Evolutionary conservation across 2,329 filamentous ascomycete genomes (phyloP), one percentile per base, ranked within the genome.

Genomic region (Sporothrix pallida): DNA sequence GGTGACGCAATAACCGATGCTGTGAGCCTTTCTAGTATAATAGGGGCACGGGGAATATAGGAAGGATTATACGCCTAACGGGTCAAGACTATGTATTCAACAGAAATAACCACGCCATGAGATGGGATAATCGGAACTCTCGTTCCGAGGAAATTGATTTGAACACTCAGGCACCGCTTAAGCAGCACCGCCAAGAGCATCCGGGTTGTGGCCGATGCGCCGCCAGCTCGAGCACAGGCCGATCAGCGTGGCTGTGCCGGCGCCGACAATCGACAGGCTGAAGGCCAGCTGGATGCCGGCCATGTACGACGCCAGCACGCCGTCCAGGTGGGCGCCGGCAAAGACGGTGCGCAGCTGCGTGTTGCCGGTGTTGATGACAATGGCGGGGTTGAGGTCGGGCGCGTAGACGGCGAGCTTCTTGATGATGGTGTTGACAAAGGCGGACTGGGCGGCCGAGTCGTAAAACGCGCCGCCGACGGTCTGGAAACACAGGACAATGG

Each of bases 281-380:
- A 77, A 76, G 1, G 79, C 77, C 0, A 81, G 78, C 62, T 80
- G 77, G 54, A 77, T 68, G 0, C 77, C 86, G 74, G 85, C 80
- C 72, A 86, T 90, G 80, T 92, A 92, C 0, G 87, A 87, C 0
- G 77, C 70, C 8, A 90, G 80, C 26, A 92, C 87, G 0, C 83
- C 83, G 0, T 80, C 76, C 0, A 91, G 79, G 74, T 82, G 83
- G 44, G 86, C 78, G 0, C 79, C 72, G 0, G 83, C 78, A 65
- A 91, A 87, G 2, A 81, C 80, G 5, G 71, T 69, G 76, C 87
- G 84, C 20, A 92, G 79, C 73, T 87, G 84, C 0, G 88, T 90
- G 12, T 83, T 83, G 37, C 84, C 84, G 0, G 81, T 81, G 1
- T 76, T 72, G 15, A 83, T 72, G 2, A 85, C 80, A 1, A 72